These are phyloP conservation scores for Sporisorium exsertum DNA, from an alignment of 1,284 basidiomycete genomes.

Conservation along the genomic window DNA sequence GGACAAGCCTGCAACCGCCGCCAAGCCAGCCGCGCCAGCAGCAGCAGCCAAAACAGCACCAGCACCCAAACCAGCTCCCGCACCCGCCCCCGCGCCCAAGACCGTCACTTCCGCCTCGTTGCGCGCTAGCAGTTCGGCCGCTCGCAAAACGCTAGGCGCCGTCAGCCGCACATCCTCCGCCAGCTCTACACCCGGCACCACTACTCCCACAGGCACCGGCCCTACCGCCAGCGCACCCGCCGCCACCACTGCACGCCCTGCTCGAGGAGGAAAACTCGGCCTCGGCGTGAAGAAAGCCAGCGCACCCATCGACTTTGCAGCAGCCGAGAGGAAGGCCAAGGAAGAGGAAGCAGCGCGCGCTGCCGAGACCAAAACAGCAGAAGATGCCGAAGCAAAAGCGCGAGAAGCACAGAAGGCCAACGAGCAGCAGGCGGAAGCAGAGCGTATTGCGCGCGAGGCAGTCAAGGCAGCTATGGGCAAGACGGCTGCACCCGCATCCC, in stretches of 20 bases:
- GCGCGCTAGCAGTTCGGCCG: constrained; percentile 45
- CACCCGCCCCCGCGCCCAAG: constrained; percentile 46
- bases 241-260: constrained; percentile 39
- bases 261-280: constrained; percentile 60
- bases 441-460: constrained; percentile 58
- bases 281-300: constrained; percentile 63
- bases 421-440: constrained; percentile 52
- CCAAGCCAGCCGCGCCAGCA: constrained; percentile 33
- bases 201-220: constrained; percentile 45
- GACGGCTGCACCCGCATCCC: constrained; percentile 16
- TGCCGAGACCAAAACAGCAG: constrained; percentile 43
- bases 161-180: constrained; percentile 54
- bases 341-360: constrained; percentile 58
- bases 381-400: constrained; percentile 52
- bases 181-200: constrained; percentile 47
- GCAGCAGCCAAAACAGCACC: constrained; percentile 39
- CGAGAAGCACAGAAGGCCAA: constrained; percentile 43
- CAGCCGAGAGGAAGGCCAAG: constrained; percentile 63
- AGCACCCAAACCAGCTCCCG: constrained; percentile 24
- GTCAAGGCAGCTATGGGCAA: constrained; percentile 50
- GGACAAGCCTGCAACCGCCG: constrained; percentile 78
- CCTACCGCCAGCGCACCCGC: constrained; percentile 30
- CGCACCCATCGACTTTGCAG: constrained; percentile 65
- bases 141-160: constrained; percentile 45
- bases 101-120: constrained; percentile 61